Evolutionary conservation across 805 yeast genomes (phyloP).

Genomic region (Metschnikowia koreensis): DNA sequence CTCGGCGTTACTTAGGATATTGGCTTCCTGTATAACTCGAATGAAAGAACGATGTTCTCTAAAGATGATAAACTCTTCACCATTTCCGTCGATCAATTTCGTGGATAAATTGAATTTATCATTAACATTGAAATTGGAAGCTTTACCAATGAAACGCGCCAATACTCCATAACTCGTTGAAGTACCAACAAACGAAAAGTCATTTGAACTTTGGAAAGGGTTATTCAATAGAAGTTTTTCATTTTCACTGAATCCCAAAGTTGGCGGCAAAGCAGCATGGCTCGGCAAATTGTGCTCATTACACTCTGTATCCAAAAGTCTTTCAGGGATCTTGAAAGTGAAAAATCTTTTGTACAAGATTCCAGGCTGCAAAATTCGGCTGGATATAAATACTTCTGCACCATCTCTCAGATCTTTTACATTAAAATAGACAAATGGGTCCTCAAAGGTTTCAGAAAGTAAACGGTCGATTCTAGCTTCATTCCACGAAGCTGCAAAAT

Average conservation of each 20-base stretch:
- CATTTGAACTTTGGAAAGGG: slow-evolving; percentile 19
- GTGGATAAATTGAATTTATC: slow-evolving; percentile 33
- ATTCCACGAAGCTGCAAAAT: slow-evolving; percentile 50
- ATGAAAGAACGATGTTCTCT: slow-evolving; percentile 27
- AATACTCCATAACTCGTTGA: slow-evolving; percentile 35
- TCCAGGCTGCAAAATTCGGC: slow-evolving; percentile 22
- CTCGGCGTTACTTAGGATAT: slow-evolving; percentile 16
- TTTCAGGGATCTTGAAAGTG: slow-evolving; percentile 39
- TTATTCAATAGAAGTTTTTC: slow-evolving; percentile 8
- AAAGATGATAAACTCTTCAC: slow-evolving; percentile 41
- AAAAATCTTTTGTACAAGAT: slow-evolving; percentile 36
- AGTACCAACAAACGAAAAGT: slow-evolving; percentile 33
- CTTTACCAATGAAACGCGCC: slow-evolving; percentile 42
- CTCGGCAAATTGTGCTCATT: slow-evolving; percentile 27
- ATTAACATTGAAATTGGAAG: slow-evolving; percentile 32
- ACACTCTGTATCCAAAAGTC: slow-evolving; percentile 38
- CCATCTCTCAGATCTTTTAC: slow-evolving; percentile 28
- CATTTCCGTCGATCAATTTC: slow-evolving; percentile 28
- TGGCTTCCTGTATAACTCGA: slow-evolving; percentile 28
- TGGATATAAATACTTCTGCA: slow-evolving; percentile 20
- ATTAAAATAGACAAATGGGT: slow-evolving; percentile 17
- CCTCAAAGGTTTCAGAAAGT: slow-evolving; percentile 22
- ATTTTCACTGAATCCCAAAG: slow-evolving; percentile 29
- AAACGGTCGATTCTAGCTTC: slow-evolving; percentile 33
- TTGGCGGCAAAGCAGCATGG: slow-evolving; percentile 38